These are phyloP conservation scores for Berkeleyomyces rouxiae DNA, from an alignment of 2,329 filamentous ascomycete genomes.

Conservation along the genomic window DNA sequence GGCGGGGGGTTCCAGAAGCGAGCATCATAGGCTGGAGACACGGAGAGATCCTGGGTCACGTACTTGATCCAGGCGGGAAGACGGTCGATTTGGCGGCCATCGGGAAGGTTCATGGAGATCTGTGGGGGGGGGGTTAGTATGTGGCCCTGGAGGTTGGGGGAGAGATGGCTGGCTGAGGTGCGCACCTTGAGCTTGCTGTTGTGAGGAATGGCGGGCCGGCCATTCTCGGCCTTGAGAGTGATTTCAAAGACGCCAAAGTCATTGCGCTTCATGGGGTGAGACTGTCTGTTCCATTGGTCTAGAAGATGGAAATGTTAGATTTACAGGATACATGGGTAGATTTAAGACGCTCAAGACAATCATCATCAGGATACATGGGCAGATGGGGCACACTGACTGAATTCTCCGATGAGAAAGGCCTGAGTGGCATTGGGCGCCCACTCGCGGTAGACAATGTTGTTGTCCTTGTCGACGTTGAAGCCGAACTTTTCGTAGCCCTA, in stretches of 20 bases:
- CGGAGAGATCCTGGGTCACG: conserved; percentile 77
- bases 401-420: conserved; percentile 82
- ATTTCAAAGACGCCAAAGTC: conserved; percentile 78
- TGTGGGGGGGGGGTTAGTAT: conserved; percentile 21
- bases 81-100: conserved; percentile 67
- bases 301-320: conserved; percentile 7
- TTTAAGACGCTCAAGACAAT: no score
- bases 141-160: not conserved
- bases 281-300: conserved; percentile 75
- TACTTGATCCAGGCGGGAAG: conserved; percentile 95
- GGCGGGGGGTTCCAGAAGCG: conserved; percentile 90
- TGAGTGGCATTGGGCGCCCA: conserved; percentile 84
- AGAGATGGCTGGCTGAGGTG: not conserved
- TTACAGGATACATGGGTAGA: not conserved
- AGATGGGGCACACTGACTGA: conserved; percentile 52
- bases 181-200: conserved; percentile 89
- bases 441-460: conserved; percentile 81
- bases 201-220: conserved; percentile 67
- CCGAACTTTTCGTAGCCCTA: conserved; percentile 79
- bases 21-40: conserved; percentile 87
- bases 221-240: conserved; percentile 53
- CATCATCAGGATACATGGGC: not conserved
- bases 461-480: conserved; percentile 63
- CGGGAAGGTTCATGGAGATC: conserved; percentile 71
- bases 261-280: conserved; percentile 78